Base-by-base conservation (phyloP, 768 basidiomycete genomes). In the Lyophyllum semitale region DNA sequence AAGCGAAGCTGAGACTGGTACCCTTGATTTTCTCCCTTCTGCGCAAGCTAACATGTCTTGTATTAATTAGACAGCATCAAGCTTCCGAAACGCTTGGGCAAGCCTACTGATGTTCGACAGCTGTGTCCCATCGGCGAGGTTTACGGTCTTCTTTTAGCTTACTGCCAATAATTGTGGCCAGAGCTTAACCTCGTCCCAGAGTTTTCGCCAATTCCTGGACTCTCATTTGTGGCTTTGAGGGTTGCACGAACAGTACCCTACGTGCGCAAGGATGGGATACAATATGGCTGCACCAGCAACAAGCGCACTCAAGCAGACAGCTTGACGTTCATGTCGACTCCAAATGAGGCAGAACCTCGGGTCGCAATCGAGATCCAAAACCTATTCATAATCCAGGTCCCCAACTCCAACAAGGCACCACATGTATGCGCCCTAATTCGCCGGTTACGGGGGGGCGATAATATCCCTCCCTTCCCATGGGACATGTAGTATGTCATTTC, bases 261-360 rank as follows among this genome's bases (percentile, higher is more conserved):
- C 50, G 48, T 67, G 8, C 50, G 48, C 3, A 67, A 67, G 54
- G 63, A 64, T 54, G 66, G 64, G 4, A 42, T 66, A n/a, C 48
- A 53, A 8, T 66, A 66, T 58, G 63, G 64, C 7, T 62, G 42
- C 13, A 27, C 43, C 18, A 30, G 46, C 15, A 64, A 62, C 43
- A 55, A 40, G 15, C 25, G 47, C 5, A 64, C 64, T 12, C 47
- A 58, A 38, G 58, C 55, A 13, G 66, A 67, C 37, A 46, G 35
- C 12, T 26, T 53, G 17, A 57, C 59, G 13, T 59, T 63, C 20
- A 57, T 63, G 13, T 46, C 29, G 4, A 33, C 26, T 6, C 29
- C 41, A 8, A n/a, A 43, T 35, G 47, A 37, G 7, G 42, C 27
- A 13, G 58, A 38, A 33, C 40, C 20, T 29, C 44, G 17, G 7